Base-by-base conservation (phyloP, 148 eudicot species). In the Vaccinium vitisidaea region DNA sequence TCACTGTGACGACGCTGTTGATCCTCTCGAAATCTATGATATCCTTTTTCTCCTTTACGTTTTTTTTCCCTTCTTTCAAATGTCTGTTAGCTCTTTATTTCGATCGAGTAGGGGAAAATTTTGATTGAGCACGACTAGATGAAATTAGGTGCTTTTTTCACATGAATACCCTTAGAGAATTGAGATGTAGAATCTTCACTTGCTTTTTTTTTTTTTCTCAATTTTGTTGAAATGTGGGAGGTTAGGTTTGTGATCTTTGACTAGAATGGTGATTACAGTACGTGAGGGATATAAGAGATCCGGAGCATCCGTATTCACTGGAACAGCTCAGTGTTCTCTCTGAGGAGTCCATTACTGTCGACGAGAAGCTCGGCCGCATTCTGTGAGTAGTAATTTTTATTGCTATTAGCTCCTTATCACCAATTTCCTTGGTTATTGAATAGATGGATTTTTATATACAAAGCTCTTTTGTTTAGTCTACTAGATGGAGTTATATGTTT, bases 1-100 rank as follows among this genome's bases (percentile, higher is more conserved):
- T 50, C 91, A 88, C 75, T 2, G 79, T 71, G 88, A 86, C 77
- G 87, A 87, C 77, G 92, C 90, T 88, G 92, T 95, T 79, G 98
- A 95, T 90, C 96, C 98, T 84, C 98, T 95, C 89, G 98, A 95
- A 69, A 94, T 95, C 50, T 95, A 90, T 87, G 98, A 95, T 95
- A 95, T 95, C 98, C 98, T 94, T 86, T 53, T 75, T 74, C n/a
- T 23, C 36, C 15, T 13, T 54, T 6, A 10, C 2, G 77, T 2
- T 80, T 52, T 74, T 39, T 50, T 30, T 82, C 3, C 3, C 46
- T 4, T 43, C 46, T 70, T 56, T 77, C 25, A 8, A 23, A 23
- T 54, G 0, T 43, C 27, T 59, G 12, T 50, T 82, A 58, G 15
- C 59, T 65, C 46, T 71, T 23, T 30, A 15, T 71, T 14, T 71